These are phyloP conservation scores for Aeschynomene evenia DNA, from an alignment of 306 rosid species.

Conservation along the genomic window DNA sequence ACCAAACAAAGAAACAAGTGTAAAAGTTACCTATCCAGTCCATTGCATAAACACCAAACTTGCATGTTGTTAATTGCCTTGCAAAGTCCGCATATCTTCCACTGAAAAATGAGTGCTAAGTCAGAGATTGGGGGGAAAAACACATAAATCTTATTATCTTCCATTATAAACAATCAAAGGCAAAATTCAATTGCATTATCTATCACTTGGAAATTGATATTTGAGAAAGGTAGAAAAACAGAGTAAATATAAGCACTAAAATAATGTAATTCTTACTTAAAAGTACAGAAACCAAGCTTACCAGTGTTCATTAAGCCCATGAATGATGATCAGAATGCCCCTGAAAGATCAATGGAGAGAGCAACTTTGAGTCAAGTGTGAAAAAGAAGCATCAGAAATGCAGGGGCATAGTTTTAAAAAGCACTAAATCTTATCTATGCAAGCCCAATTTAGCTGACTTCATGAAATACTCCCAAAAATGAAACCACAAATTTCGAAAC, in stretches of 20 bases:
- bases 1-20: not conserved
- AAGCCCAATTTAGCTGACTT: not conserved
- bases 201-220: not conserved
- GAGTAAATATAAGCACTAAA: not conserved
- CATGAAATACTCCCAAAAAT: not conserved
- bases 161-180: not conserved
- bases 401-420: too few species aligned
- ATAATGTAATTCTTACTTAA: not conserved
- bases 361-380: slow-evolving; percentile 15
- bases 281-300: slow-evolving; percentile 28
- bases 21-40: slow-evolving; percentile 84
- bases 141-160: not conserved
- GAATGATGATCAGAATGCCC: slow-evolving; percentile 85
- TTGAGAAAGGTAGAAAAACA: not conserved
- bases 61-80: slow-evolving; percentile 64
- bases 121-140: slow-evolving; percentile 3
- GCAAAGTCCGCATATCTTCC: slow-evolving; percentile 95
- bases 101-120: slow-evolving; percentile 52
- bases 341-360: slow-evolving; percentile 48
- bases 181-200: not conserved
- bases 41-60: slow-evolving; percentile 96
- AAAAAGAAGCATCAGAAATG: slow-evolving; percentile 6
- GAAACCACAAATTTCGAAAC: not conserved
- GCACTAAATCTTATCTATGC: too few species aligned
- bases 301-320: slow-evolving; percentile 98